Evolutionary conservation across 164 flowering plant species (phyloP), one percentile per base, ranked within the genome.

Genomic region (Magnolia changhungtana): DNA sequence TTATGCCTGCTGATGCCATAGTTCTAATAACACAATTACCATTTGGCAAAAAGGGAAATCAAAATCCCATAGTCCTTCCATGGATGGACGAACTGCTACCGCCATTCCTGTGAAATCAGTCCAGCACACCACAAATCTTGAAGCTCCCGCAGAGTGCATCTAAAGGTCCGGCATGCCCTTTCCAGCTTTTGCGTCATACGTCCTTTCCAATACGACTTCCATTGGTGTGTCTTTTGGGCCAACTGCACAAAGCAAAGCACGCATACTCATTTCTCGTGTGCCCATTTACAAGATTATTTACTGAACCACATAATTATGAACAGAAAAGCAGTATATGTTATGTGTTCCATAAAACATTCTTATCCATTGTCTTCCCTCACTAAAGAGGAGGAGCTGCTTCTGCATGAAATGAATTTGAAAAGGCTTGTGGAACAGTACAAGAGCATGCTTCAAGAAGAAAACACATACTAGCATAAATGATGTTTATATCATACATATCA

Each of bases 151-250:
- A 20, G 20, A 19, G 23, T 11, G n/a, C 14, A 70, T 51, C 58
- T 78, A 90, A 49, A 91, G 89, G 9, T 79, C 85, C 50, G 97
- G 98, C 97, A 94, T 89, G 73, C 99, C 99, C 88, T 73, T 87
- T 14, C 99, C 97, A 50, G 90, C 83, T 85, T 88, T 88, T 71
- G 92, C 76, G 79, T 94, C 94, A 20, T 90, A 96, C 7, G 97
- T 96, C 89, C 83, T 89, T 81, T 91, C 96, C 88, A 87, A 23
- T 76, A 89, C 99, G 14, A 84, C 78, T 31, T 90, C 93, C 90
- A 92, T 87, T 49, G 95, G 92, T 14, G 98, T 96, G 80, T 96
- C 96, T 80, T 90, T 92, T 8, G 96, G 93, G 74, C 98, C 98
- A 87, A 86, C 99, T 96, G 95, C 85, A 86, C 23, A 81, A 73